Evolutionary conservation across 2,329 filamentous ascomycete genomes (phyloP).

Genomic region (Aspergillus pseudoviridinutans): DNA sequence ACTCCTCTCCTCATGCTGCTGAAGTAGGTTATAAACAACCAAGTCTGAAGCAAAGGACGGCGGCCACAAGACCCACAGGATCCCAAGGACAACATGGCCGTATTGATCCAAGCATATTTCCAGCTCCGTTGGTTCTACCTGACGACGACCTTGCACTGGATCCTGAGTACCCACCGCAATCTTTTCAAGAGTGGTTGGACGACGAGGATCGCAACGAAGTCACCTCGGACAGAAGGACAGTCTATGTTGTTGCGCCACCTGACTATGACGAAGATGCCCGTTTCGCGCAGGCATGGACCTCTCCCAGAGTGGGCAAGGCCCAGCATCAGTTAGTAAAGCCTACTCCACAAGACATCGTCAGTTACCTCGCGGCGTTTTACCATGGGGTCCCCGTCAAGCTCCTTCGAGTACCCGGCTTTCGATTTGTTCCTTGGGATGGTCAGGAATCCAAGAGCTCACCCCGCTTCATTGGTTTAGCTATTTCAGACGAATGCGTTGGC

Average conservation of each 20-base stretch:
- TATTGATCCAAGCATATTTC: conserved; percentile 42
- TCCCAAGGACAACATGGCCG: neutral
- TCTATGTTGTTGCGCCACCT: conserved; percentile 55
- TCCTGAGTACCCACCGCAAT: conserved; percentile 50
- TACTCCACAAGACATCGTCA: conserved; percentile 29
- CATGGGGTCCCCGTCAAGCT: conserved; percentile 50
- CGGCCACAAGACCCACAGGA: conserved; percentile 11
- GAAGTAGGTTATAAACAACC: conserved; percentile 32
- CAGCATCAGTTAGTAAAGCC: conserved; percentile 5
- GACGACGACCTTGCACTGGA: conserved; percentile 56
- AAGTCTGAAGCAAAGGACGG: conserved; percentile 19
- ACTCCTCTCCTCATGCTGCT: conserved; percentile 31
- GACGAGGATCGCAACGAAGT: conserved; percentile 48
- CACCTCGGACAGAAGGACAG: conserved; percentile 41
- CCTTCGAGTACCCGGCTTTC: conserved; percentile 34
- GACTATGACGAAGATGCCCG: conserved; percentile 32
- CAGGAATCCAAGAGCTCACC: conserved; percentile 8
- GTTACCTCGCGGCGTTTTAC: conserved; percentile 51
- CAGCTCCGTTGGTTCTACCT: conserved; percentile 57
- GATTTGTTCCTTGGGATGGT: conserved; percentile 49
- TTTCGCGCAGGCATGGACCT: conserved; percentile 45
- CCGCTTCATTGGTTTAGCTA: conserved; percentile 48
- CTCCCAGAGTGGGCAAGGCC: conserved; percentile 17
- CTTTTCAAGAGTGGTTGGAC: conserved; percentile 49
- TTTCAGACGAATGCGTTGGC: conserved; percentile 37